These are phyloP conservation scores for Thymus mandschuricus DNA, from an alignment of 257 asterid species.

Conservation along the genomic window DNA sequence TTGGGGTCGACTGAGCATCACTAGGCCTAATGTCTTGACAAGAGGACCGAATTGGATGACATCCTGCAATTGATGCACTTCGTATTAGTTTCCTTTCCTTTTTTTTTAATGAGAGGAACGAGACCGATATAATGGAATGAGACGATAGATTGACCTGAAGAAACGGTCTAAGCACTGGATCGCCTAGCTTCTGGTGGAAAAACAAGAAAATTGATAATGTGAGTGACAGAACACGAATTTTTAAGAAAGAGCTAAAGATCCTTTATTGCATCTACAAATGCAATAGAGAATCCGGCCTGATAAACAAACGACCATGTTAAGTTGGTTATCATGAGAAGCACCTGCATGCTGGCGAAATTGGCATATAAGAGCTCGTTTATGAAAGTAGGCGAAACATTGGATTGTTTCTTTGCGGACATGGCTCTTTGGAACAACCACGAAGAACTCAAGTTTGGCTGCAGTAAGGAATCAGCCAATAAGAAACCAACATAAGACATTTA, in stretches of 20 bases:
- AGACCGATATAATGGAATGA: conserved; percentile 1
- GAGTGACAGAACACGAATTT: not conserved
- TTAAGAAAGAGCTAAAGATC: not conserved
- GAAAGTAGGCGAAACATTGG: conserved; percentile 70
- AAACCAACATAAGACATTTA: not conserved
- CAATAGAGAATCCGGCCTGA: not conserved
- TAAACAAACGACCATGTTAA: not conserved
- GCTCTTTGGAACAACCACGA: conserved; percentile 98
- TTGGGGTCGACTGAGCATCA: conserved; percentile 72
- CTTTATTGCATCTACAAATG: not conserved
- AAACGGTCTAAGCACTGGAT: conserved; percentile 94
- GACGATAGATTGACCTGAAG: conserved; percentile 67
- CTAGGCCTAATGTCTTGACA: conserved; percentile 82
- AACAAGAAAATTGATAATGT: not conserved
- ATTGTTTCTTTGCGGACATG: conserved; percentile 84
- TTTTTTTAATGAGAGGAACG: conserved; percentile 4
- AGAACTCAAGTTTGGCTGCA: conserved; percentile 92
- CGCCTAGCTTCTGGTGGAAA: conserved; percentile 72
- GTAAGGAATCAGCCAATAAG: conserved; percentile 19
- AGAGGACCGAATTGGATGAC: conserved; percentile 96
- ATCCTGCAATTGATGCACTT: conserved; percentile 52
- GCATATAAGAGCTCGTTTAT: conserved; percentile 78
- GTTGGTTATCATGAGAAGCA: conserved; percentile 17
- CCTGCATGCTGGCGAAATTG: conserved; percentile 95
- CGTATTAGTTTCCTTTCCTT: not conserved